phyloP scores from a whole-genome alignment of 345 rosid species.

The Citrus medica region DNA sequence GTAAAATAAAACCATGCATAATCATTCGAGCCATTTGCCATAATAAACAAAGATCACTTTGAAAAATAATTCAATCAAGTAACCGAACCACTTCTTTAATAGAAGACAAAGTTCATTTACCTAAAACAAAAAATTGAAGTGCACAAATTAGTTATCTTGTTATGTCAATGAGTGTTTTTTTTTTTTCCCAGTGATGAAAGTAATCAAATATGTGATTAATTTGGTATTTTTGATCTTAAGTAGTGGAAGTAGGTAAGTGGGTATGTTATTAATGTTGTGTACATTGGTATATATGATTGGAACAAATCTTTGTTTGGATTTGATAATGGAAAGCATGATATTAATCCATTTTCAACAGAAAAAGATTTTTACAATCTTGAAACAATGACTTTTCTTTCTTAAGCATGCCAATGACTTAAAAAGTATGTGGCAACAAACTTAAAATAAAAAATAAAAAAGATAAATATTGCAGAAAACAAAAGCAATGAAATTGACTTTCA shows the following conservation, averaged over 20 bases:
- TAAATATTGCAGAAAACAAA: constrained; percentile 13
- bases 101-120: too few relatives aligned
- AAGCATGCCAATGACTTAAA: constrained; percentile 9
- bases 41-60: background rate
- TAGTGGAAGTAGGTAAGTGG: background rate
- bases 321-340: constrained; percentile 17
- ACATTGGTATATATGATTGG: constrained; percentile 1
- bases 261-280: background rate
- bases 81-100: too few relatives aligned
- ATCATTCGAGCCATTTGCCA: background rate
- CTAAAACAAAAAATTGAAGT: too few relatives aligned
- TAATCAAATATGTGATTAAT: too few relatives aligned
- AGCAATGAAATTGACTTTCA: constrained; percentile 31
- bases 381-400: constrained; percentile 18
- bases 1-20: background rate
- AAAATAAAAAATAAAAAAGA: background rate
- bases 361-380: constrained; percentile 14
- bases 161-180: too few relatives aligned
- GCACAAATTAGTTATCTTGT: too few relatives aligned
- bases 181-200: too few relatives aligned
- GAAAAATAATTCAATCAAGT: background rate
- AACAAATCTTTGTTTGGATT: constrained; percentile 11
- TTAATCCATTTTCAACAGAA: constrained; percentile 19
- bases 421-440: constrained; percentile 5
- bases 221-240: background rate